Conservation (phyloP, 805 yeast genomes). For the Lachancea mirantina region DNA sequence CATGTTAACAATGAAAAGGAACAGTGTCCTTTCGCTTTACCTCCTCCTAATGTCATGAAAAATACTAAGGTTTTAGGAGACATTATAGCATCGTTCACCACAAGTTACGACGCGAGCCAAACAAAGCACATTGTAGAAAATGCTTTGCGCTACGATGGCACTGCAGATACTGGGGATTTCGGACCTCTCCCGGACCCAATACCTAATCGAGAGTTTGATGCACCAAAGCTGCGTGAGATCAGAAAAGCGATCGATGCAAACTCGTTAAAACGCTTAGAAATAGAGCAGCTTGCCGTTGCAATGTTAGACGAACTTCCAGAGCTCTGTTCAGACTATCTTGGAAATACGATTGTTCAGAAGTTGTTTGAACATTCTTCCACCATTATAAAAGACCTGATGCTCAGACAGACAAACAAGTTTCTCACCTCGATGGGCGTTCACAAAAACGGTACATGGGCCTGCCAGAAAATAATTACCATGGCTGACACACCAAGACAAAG, state of each 20-base stretch:
- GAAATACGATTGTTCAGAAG: conserved; percentile 93
- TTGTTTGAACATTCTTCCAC: conserved; percentile 67
- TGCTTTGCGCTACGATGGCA: conserved; percentile 39
- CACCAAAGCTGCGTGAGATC: conserved; percentile 80
- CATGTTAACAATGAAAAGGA: conserved; percentile 23
- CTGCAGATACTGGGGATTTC: conserved; percentile 42
- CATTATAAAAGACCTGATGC: conserved; percentile 70
- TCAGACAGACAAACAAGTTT: conserved; percentile 67
- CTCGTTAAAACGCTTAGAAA: conserved; percentile 46
- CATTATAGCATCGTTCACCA: conserved; percentile 21
- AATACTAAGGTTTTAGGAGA: conserved; percentile 14
- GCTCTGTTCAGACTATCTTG: conserved; percentile 84
- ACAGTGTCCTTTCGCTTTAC: conserved; percentile 31
- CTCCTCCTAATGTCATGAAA: conserved; percentile 25
- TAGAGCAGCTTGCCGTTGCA: conserved; percentile 74
- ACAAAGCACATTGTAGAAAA: conserved; percentile 40
- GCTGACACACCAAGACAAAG: conserved; percentile 58
- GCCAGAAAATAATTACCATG: conserved; percentile 84
- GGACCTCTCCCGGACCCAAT: conserved; percentile 76
- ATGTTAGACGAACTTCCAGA: conserved; percentile 88
- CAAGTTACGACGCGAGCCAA: conserved; percentile 20
- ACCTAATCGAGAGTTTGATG: conserved; percentile 65
- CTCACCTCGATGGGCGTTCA: conserved; percentile 90
- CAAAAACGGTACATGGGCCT: conserved; percentile 99
- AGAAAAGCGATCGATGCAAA: conserved; percentile 65